Base-by-base conservation (phyloP, 2,329 filamentous ascomycete species). In the Aspergillus aculeatinus region DNA sequence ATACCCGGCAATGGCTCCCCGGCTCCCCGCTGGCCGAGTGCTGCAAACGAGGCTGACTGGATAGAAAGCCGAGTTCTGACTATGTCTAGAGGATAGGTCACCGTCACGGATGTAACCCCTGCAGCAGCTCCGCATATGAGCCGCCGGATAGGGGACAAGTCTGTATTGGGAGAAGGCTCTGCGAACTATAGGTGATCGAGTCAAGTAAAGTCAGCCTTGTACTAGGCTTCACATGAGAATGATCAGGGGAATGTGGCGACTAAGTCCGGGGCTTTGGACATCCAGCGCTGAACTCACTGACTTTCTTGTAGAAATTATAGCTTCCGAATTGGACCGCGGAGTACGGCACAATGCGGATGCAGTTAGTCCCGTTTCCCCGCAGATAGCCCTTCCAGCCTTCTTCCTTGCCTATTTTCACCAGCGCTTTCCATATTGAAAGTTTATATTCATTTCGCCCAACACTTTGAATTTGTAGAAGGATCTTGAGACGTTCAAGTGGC, bases 311-410 rank as follows among this genome's bases (percentile, higher is more conserved):
- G 67, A 98, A 87, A 75, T 96, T 98, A 81, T 98, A 99, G 73
- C 92, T 96, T 68, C 94, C 94, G 77, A 99, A 99, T 73, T 99
- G 95, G 47, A 98, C 95, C 11, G 95, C 95, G 53, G 94, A 98
- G 77, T 99, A 99, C 4, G 95, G 95, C 55, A 99, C 92, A 67
- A 99, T 99, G 63, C 95, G 91, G 70, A 99, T 91, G 82, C 95
- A 99, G 77, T 99, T 99, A 62, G 93, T 97, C 64, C 95, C 95
- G 75, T 99, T 99, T 55, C 95, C 95, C 67, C 92, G 87, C 93
- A 99, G 96, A 77, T 98, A 96, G 0, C 95, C 95, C 75, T 87
- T 88, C 92, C 93, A 98, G 57, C 95, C 95, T 78, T 99, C 95
- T 74, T 99, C 95, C 68, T 83, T 88, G 88, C 94, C 96, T 89